Conservation (phyloP, 768 basidiomycete genomes). For the Cystobasidium ongulense region DNA sequence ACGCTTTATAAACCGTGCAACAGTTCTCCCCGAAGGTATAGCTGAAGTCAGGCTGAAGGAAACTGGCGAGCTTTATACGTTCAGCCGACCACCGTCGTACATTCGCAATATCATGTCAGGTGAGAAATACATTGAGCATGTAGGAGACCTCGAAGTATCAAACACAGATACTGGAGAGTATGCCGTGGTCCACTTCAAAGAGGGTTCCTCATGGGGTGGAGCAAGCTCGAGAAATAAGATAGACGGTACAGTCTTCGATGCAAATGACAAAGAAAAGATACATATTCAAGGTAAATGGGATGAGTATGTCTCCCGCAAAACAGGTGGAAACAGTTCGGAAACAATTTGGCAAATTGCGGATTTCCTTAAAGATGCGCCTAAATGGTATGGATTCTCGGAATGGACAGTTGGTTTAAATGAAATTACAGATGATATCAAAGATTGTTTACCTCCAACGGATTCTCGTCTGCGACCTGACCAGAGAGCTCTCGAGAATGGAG, state of each 20-base stretch:
- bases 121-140: conserved; percentile 40
- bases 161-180: conserved; percentile 59
- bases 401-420: conserved; percentile 87
- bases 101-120: conserved; percentile 40
- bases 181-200: conserved; percentile 85
- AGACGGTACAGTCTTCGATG: conserved; percentile 67
- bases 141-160: conserved; percentile 36
- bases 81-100: conserved; percentile 34
- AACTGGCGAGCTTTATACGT: conserved; percentile 32
- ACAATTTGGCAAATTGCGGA: conserved; percentile 52
- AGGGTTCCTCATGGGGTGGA: conserved; percentile 69
- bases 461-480: conserved; percentile 88
- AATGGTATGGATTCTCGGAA: conserved; percentile 84
- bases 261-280: conserved; percentile 59
- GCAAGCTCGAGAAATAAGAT: conserved; percentile 77
- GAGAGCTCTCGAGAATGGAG: conserved; percentile 82
- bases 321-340: conserved; percentile 54
- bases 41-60: conserved; percentile 35
- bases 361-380: conserved; percentile 50
- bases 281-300: conserved; percentile 94
- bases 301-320: conserved; percentile 61
- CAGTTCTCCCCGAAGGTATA: conserved; percentile 20
- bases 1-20: too few relatives aligned
- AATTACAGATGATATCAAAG: conserved; percentile 42
- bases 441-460: conserved; percentile 69